Percentiles rank a stretch among this genome's conserved stretches.
These are phyloP conservation scores for Fusarium agapanthi DNA, from an alignment of 2,329 filamentous ascomycete genomes.

Conservation along the genomic window DNA sequence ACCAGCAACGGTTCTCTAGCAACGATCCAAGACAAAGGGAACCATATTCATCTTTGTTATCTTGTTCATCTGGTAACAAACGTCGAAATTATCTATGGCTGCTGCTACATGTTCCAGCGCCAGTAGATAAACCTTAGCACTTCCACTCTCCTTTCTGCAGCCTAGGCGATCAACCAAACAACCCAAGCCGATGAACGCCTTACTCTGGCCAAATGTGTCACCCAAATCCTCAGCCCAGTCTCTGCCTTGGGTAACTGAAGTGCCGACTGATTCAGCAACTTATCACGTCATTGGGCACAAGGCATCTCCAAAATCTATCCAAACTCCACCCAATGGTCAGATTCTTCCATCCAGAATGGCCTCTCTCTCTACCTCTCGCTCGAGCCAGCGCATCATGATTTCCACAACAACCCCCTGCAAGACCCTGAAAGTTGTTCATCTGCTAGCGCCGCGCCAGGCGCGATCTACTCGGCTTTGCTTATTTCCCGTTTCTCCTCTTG, in stretches of 20 bases:
- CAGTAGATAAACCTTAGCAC: constrained; percentile 1
- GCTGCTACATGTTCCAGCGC: not conserved
- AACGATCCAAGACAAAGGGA: constrained; percentile 9
- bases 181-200: constrained; percentile 20
- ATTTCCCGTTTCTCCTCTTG: constrained; percentile 18
- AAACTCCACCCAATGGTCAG: not conserved
- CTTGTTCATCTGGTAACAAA: not conserved
- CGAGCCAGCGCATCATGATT: constrained; percentile 10
- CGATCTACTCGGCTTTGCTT: constrained; percentile 21
- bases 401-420: constrained; percentile 22
- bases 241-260: not conserved
- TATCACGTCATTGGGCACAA: constrained; percentile 27
- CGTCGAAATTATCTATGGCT: not conserved
- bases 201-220: constrained; percentile 16
- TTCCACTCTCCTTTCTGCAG: constrained; percentile 13
- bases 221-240: constrained; percentile 5
- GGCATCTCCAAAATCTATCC: constrained; percentile 9
- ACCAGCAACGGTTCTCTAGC: constrained; percentile 11
- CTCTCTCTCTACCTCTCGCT: not conserved
- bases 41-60: not conserved
- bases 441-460: constrained; percentile 27
- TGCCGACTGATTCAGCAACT: constrained; percentile 19
- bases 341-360: not conserved
- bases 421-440: constrained; percentile 26
- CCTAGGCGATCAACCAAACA: constrained; percentile 15